Conservation (phyloP, 129 eudicot species). For the Flaveria robusta region DNA sequence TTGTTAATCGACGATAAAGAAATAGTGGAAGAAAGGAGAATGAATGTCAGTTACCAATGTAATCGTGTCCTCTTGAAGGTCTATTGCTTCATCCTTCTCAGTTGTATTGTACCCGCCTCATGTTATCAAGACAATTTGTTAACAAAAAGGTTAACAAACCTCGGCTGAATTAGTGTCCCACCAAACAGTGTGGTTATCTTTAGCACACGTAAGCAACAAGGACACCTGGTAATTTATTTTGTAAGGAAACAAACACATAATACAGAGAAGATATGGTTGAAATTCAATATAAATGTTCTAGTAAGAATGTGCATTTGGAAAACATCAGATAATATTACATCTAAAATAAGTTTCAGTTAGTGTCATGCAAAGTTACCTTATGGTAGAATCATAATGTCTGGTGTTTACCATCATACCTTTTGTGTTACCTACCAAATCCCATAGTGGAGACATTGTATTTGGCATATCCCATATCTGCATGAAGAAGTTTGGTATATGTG, state of each 20-base stretch:
- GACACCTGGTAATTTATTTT: constrained; percentile 59
- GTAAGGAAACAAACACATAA: constrained; percentile 2
- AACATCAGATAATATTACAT: no score
- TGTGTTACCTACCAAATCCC: constrained; percentile 86
- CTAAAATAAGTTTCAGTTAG: no score
- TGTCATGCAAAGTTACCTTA: not conserved
- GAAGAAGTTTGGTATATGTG: not conserved
- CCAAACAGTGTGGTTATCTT: constrained; percentile 95
- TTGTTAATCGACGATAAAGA: no score
- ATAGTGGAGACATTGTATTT: constrained; percentile 79
- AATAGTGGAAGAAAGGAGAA: no score
- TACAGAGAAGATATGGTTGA: not conserved
- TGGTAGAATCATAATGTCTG: not conserved
- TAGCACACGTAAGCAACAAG: constrained; percentile 92
- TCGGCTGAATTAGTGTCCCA: constrained; percentile 90
- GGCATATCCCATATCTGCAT: constrained; percentile 97
- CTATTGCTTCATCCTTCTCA: no score
- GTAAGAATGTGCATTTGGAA: no score
- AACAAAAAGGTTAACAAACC: constrained; percentile 53
- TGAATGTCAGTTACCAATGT: no score
- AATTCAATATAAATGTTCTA: not conserved
- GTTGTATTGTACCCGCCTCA: no score
- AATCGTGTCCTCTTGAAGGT: no score
- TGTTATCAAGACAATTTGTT: no score
- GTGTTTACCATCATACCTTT: constrained; percentile 55